Conservation (phyloP, 129 eudicot genomes). For the Centella asiatica region DNA sequence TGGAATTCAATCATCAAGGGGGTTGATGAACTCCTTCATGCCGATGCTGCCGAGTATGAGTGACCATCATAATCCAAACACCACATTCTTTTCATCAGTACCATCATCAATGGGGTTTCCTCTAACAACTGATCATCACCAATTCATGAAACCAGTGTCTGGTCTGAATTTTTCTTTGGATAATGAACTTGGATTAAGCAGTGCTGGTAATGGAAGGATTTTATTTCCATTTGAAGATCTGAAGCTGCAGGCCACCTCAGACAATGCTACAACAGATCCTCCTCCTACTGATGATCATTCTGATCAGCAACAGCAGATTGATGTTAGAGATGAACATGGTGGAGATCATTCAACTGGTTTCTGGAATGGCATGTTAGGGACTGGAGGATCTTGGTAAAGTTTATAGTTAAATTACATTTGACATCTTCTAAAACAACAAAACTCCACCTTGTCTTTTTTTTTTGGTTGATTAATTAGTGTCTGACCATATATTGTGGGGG, state of each 20-base stretch:
- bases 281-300: constrained; percentile 8
- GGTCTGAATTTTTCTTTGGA: constrained; percentile 50
- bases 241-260: constrained; percentile 39
- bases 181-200: constrained; percentile 40
- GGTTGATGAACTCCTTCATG: constrained; percentile 43
- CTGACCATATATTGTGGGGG: constrained; percentile 33
- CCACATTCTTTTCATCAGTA: constrained; percentile 24
- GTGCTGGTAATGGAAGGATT: constrained; percentile 44
- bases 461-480: too few relatives aligned
- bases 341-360: constrained; percentile 52
- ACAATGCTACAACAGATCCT: constrained; percentile 17
- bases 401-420: not conserved
- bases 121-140: not conserved
- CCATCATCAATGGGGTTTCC: constrained; percentile 25
- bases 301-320: constrained; percentile 28
- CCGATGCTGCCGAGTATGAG: constrained; percentile 34
- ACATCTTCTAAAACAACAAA: too few relatives aligned
- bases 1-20: constrained; percentile 57
- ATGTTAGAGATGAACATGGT: constrained; percentile 38
- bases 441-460: too few relatives aligned
- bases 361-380: constrained; percentile 72
- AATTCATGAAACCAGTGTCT: constrained; percentile 21
- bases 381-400: constrained; percentile 61
- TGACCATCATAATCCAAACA: constrained; percentile 22
- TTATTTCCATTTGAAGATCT: constrained; percentile 79